Base-by-base conservation (phyloP, 768 basidiomycete genomes). In the Pisolithus sp. region DNA sequence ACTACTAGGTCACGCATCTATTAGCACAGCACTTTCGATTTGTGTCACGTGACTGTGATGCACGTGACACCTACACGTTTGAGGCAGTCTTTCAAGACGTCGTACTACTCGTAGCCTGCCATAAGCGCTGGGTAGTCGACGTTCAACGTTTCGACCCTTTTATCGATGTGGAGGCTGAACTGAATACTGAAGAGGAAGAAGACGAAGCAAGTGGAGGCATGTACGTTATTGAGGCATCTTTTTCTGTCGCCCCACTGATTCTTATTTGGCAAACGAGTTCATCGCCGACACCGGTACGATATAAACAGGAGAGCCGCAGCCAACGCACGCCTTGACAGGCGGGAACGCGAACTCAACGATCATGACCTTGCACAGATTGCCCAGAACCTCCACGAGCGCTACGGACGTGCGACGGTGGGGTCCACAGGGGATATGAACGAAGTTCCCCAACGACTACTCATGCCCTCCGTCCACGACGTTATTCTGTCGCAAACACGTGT, bases 391-490 rank as follows among this genome's bases (percentile, higher is more conserved):
- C 83, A 79, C 51, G 82, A 88, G 60, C 83, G 93, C 45, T 90
- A 95, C 69, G 72, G 75, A 40, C 80, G 85, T 45, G 74, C 79
- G 23, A 79, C 82, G 3, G 78, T 81, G 48, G 83, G 85, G 39
- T 95, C 91, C 62, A 84, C 88, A 20, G 92, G 92, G 26, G 93
- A 95, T 66, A 86, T 90, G 81, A 95, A 91, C 57, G 86, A 90
- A 57, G 83, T 96, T 23, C 94, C 96, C 1, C 93, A 97, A 62
- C 78, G 92, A 17, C 68, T 97, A 50, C 76, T 98, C 18, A 97
- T 99, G 93, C 96, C 96, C 18, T 91, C 89, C 2, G 92, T 96
- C 0, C 87, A 95, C 49, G 96, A 99, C 65, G 89, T 94, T 9
- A 93, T 83, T 66, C 72, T 99, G 53, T 99, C 93, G 93, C 93